Evolutionary conservation across 2,329 filamentous ascomycete genomes (phyloP).

Genomic region (Colletotrichum eleusines): DNA sequence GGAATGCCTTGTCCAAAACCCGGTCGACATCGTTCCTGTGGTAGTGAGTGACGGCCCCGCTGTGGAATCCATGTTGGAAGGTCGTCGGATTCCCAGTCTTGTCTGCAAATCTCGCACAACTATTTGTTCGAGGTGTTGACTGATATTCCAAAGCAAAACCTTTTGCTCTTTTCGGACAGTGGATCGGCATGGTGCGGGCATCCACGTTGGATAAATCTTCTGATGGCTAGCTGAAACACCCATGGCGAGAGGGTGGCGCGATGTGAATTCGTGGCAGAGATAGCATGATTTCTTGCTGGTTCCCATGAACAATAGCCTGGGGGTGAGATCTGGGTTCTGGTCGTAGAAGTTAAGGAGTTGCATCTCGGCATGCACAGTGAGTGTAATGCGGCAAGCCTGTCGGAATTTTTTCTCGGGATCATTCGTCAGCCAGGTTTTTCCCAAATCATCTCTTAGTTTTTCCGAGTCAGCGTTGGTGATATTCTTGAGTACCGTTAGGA

Average conservation of each 20-base stretch:
- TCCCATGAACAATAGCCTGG: conserved; percentile 47
- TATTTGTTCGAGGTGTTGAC: conserved; percentile 37
- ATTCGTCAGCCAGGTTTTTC: not conserved
- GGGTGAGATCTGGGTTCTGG: conserved; percentile 42
- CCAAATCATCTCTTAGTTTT: not conserved
- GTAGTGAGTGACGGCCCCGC: conserved; percentile 43
- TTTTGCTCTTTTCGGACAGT: conserved; percentile 31
- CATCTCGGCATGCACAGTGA: conserved; percentile 50
- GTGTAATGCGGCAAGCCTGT: conserved; percentile 40
- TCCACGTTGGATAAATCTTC: conserved; percentile 51
- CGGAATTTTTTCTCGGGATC: conserved; percentile 44
- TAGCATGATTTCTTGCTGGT: conserved; percentile 52
- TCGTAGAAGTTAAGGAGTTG: conserved; percentile 50
- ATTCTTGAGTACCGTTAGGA: not conserved
- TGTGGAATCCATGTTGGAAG: conserved; percentile 41
- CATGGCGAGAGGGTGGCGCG: conserved; percentile 45
- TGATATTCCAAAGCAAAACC: conserved; percentile 40
- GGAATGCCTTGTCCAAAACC: not conserved
- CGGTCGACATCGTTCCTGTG: not conserved
- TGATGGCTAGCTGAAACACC: conserved; percentile 49
- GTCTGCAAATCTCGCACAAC: conserved; percentile 41
- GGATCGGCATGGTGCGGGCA: conserved; percentile 44
- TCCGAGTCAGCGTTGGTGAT: not conserved
- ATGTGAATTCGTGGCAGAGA: conserved; percentile 48
- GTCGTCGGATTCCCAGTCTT: conserved; percentile 41